phyloP scores from a whole-genome alignment of 1,284 basidiomycete species.

The Pyrrhoderma lamaoense region DNA sequence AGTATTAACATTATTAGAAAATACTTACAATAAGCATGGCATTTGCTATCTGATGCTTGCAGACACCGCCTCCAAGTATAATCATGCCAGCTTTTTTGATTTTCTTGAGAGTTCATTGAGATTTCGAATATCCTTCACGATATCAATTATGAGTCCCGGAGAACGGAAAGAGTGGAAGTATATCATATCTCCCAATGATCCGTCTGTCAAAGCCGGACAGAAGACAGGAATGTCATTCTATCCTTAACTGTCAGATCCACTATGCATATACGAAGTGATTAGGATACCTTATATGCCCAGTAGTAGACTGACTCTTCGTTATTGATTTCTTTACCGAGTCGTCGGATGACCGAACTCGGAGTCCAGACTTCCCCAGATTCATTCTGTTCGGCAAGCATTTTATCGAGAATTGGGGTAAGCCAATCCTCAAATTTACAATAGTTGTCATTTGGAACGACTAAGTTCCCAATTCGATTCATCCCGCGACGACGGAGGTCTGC shows the following conservation, averaged over 20 bases:
- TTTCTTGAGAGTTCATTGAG: constrained; percentile 88
- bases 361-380: constrained; percentile 75
- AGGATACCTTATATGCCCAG: constrained; percentile 91
- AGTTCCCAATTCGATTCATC: constrained; percentile 97
- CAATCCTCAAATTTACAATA: constrained; percentile 99
- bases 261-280: constrained; percentile 15
- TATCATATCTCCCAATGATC: constrained; percentile 97
- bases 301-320: constrained; percentile 97
- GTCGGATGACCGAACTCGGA: constrained; percentile 87
- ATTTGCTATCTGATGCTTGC: constrained; percentile 99
- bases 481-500: constrained; percentile 82
- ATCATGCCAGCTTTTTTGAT: constrained; percentile 97
- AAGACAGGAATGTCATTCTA: constrained; percentile 98
- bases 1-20: not conserved
- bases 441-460: constrained; percentile 96
- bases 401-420: constrained; percentile 90
- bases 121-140: constrained; percentile 89
- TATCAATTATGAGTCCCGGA: constrained; percentile 86
- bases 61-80: constrained; percentile 95
- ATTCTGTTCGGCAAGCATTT: constrained; percentile 87
- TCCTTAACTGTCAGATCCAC: constrained; percentile 26
- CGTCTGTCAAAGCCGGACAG: constrained; percentile 97
- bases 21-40: constrained; percentile 89
- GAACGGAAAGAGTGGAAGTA: constrained; percentile 97
- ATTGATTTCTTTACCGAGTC: constrained; percentile 93